Evolutionary conservation across 495 filamentous ascomycete genomes (phyloP).

Genomic region (Aspergillus biplanus): DNA sequence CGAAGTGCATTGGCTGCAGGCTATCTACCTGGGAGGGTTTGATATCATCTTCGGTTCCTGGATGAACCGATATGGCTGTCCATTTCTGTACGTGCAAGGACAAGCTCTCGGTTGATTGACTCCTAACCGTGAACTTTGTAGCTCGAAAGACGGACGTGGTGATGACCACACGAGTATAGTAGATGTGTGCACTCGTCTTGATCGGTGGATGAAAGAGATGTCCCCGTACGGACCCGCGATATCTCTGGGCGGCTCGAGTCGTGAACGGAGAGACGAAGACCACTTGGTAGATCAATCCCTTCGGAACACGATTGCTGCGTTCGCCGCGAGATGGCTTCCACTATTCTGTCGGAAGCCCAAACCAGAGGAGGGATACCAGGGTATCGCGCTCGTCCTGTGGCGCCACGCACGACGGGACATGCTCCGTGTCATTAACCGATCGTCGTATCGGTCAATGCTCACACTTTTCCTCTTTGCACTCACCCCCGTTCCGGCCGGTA

Average conservation of each 20-base stretch:
- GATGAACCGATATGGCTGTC: too few relatives aligned
- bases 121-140: background rate
- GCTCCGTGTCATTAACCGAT: slow-evolving; percentile 15
- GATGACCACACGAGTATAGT: slow-evolving; percentile 10
- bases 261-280: background rate
- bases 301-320: slow-evolving; percentile 3
- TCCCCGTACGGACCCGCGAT: background rate
- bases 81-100: too few relatives aligned
- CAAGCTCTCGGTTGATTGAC: too few relatives aligned
- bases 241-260: background rate
- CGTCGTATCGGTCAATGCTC: slow-evolving; percentile 12
- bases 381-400: slow-evolving; percentile 1
- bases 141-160: slow-evolving; percentile 3
- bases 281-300: slow-evolving; percentile 11
- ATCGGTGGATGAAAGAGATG: slow-evolving; percentile 18
- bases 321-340: slow-evolving; percentile 11
- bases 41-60: too few relatives aligned
- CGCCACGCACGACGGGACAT: slow-evolving; percentile 11
- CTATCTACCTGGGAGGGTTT: too few relatives aligned
- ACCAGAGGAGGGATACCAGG: background rate
- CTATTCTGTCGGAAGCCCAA: background rate
- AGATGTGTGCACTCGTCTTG: slow-evolving; percentile 4
- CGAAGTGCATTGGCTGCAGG: too few relatives aligned
- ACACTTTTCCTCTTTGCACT: slow-evolving; percentile 13
- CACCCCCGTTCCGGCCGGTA: slow-evolving; percentile 6